phyloP scores from a whole-genome alignment of 441 rosid genomes.

The Hura crepitans region DNA sequence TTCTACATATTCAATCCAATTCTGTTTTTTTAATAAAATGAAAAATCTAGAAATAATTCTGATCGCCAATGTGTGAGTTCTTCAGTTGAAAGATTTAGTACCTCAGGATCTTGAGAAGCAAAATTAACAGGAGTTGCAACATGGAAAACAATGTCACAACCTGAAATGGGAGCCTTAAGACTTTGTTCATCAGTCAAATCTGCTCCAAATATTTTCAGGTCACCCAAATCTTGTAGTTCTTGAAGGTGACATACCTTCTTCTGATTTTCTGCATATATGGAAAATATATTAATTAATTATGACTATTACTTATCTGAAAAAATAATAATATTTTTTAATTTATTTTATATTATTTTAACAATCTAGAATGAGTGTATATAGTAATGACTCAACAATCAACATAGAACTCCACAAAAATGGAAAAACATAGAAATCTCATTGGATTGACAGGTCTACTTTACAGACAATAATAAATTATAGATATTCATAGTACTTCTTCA shows the following conservation, averaged over 20 bases:
- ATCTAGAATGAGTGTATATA: no score
- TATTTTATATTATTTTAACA: no score
- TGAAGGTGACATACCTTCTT: constrained; percentile 56
- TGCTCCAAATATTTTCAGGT: constrained; percentile 54
- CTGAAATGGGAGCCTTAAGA: constrained; percentile 50
- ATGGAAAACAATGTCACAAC: constrained; percentile 72
- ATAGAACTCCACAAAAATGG: no score
- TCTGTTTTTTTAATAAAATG: background rate
- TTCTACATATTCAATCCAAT: constrained; percentile 31
- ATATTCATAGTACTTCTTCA: no score
- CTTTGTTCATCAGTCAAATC: constrained; percentile 65
- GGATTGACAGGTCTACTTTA: no score
- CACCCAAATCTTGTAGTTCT: constrained; percentile 52
- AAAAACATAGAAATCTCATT: no score
- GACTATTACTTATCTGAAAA: no score
- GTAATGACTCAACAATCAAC: no score
- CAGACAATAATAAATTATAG: no score
- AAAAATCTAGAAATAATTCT: background rate
- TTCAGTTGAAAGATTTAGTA: constrained; percentile 11
- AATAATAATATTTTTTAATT: no score
- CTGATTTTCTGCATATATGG: constrained; percentile 41
- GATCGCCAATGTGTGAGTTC: background rate
- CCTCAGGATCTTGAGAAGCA: constrained; percentile 91
- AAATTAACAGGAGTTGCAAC: constrained; percentile 88
- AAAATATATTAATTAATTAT: no score